A percentile compares a stretch with the other conserved stretches of the same genome.
Evolutionary conservation across 2,329 filamentous ascomycete species (phyloP).

Genomic region (Colletotrichum paranaense): DNA sequence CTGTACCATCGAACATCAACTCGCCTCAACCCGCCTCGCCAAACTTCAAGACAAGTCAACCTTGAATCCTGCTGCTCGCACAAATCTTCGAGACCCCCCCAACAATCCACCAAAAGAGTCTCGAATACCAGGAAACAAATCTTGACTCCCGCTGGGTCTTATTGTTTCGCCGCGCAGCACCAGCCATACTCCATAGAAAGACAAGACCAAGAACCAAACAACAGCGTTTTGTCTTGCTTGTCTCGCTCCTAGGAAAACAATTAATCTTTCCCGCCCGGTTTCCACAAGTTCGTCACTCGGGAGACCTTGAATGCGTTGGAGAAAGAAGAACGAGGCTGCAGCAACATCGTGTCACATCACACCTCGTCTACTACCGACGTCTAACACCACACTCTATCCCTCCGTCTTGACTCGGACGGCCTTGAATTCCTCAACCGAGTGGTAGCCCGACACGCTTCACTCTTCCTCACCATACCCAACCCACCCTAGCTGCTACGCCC

Average conservation of each 20-base stretch:
- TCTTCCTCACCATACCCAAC: not conserved
- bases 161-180: conserved; percentile 12
- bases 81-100: conserved; percentile 19
- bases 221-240: conserved; percentile 7
- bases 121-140: conserved; percentile 4
- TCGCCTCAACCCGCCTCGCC: conserved; percentile 22
- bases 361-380: not conserved
- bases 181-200: not conserved
- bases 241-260: conserved; percentile 3
- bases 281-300: conserved; percentile 19
- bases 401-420: conserved; percentile 18
- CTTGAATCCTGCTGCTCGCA: conserved; percentile 17
- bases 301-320: conserved; percentile 23
- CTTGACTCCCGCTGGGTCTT: not conserved
- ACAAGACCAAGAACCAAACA: conserved; percentile 8
- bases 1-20: conserved; percentile 26
- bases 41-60: not conserved
- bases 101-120: not conserved
- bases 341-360: conserved; percentile 12
- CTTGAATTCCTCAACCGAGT: not conserved
- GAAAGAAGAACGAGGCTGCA: conserved; percentile 33
- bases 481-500: not conserved
- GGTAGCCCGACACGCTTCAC: conserved; percentile 13
- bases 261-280: conserved; percentile 12
- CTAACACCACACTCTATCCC: not conserved